Conservation (phyloP, 352 stramenopile species). For the Elongisporangium prolatum region DNA sequence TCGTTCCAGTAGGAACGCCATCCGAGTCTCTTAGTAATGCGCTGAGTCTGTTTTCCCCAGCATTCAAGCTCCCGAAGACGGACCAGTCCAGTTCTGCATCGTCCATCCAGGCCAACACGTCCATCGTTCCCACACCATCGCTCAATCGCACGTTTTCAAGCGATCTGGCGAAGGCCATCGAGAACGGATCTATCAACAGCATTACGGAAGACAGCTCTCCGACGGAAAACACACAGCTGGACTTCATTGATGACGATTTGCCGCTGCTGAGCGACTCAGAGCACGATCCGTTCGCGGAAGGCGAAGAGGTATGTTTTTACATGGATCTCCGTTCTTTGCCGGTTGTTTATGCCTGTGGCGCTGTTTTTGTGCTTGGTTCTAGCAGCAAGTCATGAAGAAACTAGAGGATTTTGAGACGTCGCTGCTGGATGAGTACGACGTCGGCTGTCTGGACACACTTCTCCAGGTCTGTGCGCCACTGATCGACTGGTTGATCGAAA, state of each 20-base stretch:
- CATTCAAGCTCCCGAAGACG: conserved; percentile 4
- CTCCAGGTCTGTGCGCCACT: conserved; percentile 37
- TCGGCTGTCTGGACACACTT: conserved; percentile 78
- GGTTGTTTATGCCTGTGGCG: conserved; percentile 5
- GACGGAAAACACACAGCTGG: conserved; percentile 18
- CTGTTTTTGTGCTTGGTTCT: conserved; percentile 18
- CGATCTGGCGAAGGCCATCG: neutral
- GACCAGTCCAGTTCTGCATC: neutral
- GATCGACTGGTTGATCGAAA: neutral
- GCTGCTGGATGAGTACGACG: conserved; percentile 85
- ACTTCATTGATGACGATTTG: conserved; percentile 75
- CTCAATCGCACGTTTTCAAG: neutral
- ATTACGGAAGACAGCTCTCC: neutral
- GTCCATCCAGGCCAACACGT: neutral
- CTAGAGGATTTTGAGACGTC: conserved; percentile 86
- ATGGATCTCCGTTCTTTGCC: conserved; percentile 6
- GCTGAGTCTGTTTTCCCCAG: conserved; percentile 73
- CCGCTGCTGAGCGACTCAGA: conserved; percentile 64
- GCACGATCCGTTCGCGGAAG: conserved; percentile 66
- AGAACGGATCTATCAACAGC: neutral
- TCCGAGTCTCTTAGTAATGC: neutral
- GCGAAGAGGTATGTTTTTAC: conserved; percentile 58
- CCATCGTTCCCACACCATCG: neutral
- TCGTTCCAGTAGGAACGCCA: neutral
- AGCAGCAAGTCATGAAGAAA: conserved; percentile 86